Evolutionary conservation across 2,329 filamentous ascomycete genomes (phyloP).

Genomic region (Coniochaeta pulveracea): DNA sequence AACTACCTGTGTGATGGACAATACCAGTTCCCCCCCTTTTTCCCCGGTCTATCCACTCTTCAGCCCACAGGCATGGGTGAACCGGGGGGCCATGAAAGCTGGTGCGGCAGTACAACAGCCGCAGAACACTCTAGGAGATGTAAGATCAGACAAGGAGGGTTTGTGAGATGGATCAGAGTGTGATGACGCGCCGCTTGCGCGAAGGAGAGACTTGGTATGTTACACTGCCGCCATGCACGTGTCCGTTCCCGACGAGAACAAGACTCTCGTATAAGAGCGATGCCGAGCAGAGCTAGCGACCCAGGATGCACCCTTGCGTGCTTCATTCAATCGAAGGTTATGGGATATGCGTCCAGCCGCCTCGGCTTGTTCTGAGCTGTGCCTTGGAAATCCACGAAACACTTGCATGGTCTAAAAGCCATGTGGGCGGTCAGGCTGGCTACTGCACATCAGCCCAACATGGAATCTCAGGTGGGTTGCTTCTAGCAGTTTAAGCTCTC

Average conservation of each 20-base stretch:
- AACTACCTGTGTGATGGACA: too few species aligned
- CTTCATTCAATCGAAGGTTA: constrained; percentile 2
- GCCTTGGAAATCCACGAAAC: constrained; percentile 1
- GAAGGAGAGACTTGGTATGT: not conserved
- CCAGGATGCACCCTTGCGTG: constrained; percentile 1
- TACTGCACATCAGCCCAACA: constrained; percentile 6
- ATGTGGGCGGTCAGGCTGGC: constrained; percentile 8
- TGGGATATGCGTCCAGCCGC: constrained; percentile 8
- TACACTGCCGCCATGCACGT: constrained; percentile 1
- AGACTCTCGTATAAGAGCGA: constrained; percentile 4
- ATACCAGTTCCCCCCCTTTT: not conserved
- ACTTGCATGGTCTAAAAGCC: constrained; percentile 1
- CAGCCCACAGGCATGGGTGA: too few species aligned
- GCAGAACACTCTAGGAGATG: constrained; percentile 1
- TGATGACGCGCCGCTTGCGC: constrained; percentile 3
- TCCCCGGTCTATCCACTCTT: not conserved
- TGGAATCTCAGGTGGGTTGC: not conserved
- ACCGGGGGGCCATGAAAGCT: not conserved
- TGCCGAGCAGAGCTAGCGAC: constrained; percentile 1
- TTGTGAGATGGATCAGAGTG: constrained; percentile 1
- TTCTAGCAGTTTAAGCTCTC: constrained; percentile 2
- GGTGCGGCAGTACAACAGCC: constrained; percentile 4
- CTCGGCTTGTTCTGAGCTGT: constrained; percentile 3
- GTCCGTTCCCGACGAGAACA: constrained; percentile 4
- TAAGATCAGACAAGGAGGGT: constrained; percentile 1